These are phyloP conservation scores for Aspergillus sclerotialis DNA, from an alignment of 2,329 filamentous ascomycete genomes.

Conservation along the genomic window DNA sequence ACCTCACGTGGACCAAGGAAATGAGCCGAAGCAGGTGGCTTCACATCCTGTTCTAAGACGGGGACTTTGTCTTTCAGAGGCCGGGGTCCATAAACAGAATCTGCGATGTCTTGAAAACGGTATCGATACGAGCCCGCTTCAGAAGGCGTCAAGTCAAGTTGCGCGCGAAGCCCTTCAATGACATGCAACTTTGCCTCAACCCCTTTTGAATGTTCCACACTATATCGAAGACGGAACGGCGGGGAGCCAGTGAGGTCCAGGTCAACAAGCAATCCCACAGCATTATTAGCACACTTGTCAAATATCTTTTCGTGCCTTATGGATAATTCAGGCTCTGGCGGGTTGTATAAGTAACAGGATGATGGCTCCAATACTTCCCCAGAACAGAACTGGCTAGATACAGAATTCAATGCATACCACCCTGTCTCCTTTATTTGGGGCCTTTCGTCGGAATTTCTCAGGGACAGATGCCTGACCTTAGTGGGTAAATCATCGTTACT, in stretches of 20 bases:
- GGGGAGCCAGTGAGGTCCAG: conserved; percentile 88
- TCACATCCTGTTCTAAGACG: conserved; percentile 78
- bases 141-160: conserved; percentile 74
- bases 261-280: conserved; percentile 81
- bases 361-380: conserved; percentile 90
- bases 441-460: conserved; percentile 52
- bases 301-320: conserved; percentile 74
- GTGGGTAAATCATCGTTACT: conserved; percentile 54
- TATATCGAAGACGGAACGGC: conserved; percentile 78
- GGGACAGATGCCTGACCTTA: conserved; percentile 52
- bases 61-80: conserved; percentile 56
- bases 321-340: conserved; percentile 72
- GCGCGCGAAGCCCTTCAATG: conserved; percentile 68
- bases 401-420: conserved; percentile 74
- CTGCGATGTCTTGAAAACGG: conserved; percentile 71
- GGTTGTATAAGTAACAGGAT: conserved; percentile 87
- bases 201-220: conserved; percentile 56
- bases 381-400: conserved; percentile 72
- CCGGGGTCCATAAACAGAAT: conserved; percentile 69
- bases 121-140: conserved; percentile 83
- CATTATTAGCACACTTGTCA: conserved; percentile 91
- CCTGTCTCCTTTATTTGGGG: conserved; percentile 70
- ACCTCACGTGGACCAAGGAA: conserved; percentile 53
- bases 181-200: conserved; percentile 48
- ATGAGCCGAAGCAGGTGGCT: conserved; percentile 76